Percentiles rank a stretch among this genome's conserved stretches.
Conservation (phyloP, 2,329 filamentous ascomycete genomes). For the Cercospora sojina region DNA sequence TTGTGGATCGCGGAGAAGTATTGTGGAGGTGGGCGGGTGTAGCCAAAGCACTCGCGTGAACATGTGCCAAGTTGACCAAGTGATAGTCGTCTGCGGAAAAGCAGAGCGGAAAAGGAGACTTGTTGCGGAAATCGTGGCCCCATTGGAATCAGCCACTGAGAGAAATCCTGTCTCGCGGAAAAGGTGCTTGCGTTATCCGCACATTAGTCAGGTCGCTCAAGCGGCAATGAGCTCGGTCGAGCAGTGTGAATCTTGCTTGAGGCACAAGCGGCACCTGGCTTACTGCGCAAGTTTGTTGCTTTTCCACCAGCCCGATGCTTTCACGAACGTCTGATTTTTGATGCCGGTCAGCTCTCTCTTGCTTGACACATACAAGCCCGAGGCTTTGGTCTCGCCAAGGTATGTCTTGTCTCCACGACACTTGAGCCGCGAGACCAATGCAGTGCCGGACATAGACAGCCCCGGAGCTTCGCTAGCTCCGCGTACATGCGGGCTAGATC, state of each 20-base stretch:
- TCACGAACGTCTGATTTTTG: background rate
- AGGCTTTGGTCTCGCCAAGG: background rate
- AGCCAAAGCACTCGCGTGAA: background rate
- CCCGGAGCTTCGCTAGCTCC: background rate
- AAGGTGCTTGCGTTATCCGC: background rate
- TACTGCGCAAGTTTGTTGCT: background rate
- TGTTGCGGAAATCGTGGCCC: background rate
- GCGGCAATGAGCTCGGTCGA: background rate
- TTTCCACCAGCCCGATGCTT: background rate
- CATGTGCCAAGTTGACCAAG: background rate
- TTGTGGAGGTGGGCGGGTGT: background rate
- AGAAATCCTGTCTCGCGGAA: background rate
- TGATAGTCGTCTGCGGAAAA: background rate
- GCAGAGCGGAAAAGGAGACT: background rate
- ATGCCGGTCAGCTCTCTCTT: background rate
- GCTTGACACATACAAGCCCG: background rate
- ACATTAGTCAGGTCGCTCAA: background rate
- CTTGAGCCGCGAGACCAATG: background rate
- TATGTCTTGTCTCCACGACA: background rate
- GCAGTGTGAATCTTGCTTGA: background rate
- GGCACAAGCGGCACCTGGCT: background rate
- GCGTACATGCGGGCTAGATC: background rate
- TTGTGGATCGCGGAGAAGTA: conserved; percentile 3
- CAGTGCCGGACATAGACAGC: background rate
- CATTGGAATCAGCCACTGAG: background rate